These are phyloP conservation scores for Ploettnerulaceae sp. DNA, from an alignment of 2,329 filamentous ascomycete genomes.

Conservation along the genomic window DNA sequence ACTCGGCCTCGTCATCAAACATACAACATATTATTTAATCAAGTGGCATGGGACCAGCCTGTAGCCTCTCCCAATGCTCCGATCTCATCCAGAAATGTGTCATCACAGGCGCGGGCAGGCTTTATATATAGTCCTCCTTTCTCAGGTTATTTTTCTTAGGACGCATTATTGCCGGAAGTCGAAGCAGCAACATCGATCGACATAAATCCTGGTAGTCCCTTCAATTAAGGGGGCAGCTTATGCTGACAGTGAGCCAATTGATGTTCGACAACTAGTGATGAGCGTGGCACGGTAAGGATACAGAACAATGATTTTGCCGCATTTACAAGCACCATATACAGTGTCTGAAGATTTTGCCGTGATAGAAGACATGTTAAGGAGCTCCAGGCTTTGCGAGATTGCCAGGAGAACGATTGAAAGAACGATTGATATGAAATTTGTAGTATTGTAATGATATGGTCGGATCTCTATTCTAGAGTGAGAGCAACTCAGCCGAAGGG, in stretches of 20 bases:
- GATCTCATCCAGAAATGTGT: conserved; percentile 11
- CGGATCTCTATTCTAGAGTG: neutral
- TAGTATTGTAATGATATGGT: neutral
- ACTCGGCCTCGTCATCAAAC: too few species aligned
- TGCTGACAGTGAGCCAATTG: conserved; percentile 3
- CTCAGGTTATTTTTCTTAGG: conserved; percentile 8
- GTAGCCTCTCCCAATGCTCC: conserved; percentile 13
- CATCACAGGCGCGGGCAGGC: conserved; percentile 12
- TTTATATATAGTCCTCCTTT: conserved; percentile 17
- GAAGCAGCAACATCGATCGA: conserved; percentile 9
- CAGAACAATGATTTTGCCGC: conserved; percentile 11
- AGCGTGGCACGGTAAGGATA: conserved; percentile 8
- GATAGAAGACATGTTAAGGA: conserved; percentile 3
- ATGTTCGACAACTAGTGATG: conserved; percentile 16
- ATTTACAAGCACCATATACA: conserved; percentile 15
- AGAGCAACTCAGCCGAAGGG: too few species aligned
- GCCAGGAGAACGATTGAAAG: too few species aligned
- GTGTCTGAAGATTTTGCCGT: conserved; percentile 1
- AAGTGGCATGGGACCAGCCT: conserved; percentile 4
- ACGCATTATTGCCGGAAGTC: conserved; percentile 8
- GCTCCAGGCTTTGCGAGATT: too few species aligned
- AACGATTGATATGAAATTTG: too few species aligned
- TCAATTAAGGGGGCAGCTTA: neutral
- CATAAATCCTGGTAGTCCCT: conserved; percentile 13
- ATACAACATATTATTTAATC: neutral